These are phyloP conservation scores for Cochliopodium minus DNA, from an alignment of 208 protist genomes.

Conservation along the genomic window DNA sequence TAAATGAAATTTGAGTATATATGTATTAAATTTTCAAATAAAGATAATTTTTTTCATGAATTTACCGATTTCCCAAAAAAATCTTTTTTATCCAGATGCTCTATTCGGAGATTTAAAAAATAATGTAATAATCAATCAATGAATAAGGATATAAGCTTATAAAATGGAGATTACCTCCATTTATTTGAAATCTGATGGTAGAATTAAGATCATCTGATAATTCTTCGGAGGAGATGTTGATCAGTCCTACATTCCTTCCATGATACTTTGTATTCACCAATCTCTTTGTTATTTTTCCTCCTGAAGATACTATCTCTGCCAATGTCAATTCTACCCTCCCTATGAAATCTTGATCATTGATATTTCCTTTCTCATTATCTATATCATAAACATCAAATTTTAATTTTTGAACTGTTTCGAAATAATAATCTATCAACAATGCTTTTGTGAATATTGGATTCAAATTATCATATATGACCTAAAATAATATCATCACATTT, in stretches of 20 bases:
- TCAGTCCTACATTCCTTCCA: neutral
- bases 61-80: constrained; percentile 6
- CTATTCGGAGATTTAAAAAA: neutral
- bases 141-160: too few relatives aligned
- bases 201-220: neutral
- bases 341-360: constrained; percentile 13
- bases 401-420: neutral
- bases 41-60: too few relatives aligned
- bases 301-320: neutral
- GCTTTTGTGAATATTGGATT: too few relatives aligned
- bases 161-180: too few relatives aligned
- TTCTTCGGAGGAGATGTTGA: neutral
- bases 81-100: neutral
- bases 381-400: constrained; percentile 2
- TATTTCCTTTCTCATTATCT: neutral
- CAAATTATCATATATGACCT: too few relatives aligned
- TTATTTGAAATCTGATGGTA: too few relatives aligned
- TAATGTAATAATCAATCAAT: neutral
- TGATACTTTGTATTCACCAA: neutral
- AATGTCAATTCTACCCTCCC: constrained; percentile 11
- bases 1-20: too few relatives aligned
- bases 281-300: neutral
- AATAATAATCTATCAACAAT: too few relatives aligned
- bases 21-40: too few relatives aligned
- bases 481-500: too few relatives aligned